phyloP scores from a whole-genome alignment of 2,329 filamentous ascomycete genomes.

The Rosellinia necatrix region DNA sequence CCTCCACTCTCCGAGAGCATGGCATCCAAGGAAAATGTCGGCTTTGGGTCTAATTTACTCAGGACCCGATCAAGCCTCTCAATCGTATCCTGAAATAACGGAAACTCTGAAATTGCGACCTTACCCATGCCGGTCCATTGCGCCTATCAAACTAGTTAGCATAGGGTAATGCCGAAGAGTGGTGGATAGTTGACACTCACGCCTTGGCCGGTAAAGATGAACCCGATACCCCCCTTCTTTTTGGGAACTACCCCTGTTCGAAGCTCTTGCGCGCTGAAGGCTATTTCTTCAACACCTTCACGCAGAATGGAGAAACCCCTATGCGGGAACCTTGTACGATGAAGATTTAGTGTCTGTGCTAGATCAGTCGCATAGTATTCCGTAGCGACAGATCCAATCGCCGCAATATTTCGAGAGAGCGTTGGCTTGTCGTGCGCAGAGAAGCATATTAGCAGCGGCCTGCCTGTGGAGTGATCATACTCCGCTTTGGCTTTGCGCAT shows the following conservation, averaged over 20 bases:
- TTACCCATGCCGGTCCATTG: constrained; percentile 39
- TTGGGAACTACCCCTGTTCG: constrained; percentile 6
- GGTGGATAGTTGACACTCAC: constrained; percentile 4
- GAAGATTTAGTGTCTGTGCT: constrained; percentile 26
- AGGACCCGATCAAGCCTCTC: constrained; percentile 24
- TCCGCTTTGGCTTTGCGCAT: constrained; percentile 19
- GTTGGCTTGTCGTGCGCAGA: constrained; percentile 32
- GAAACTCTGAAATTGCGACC: constrained; percentile 24
- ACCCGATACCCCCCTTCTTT: constrained; percentile 4
- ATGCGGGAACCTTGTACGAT: constrained; percentile 21
- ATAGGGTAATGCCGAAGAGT: background rate
- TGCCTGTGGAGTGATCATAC: constrained; percentile 15
- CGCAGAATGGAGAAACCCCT: constrained; percentile 23
- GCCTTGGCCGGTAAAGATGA: constrained; percentile 39
- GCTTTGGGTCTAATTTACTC: constrained; percentile 14
- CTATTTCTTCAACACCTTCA: constrained; percentile 13
- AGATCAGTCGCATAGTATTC: constrained; percentile 29
- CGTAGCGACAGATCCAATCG: constrained; percentile 22
- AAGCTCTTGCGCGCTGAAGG: constrained; percentile 8
- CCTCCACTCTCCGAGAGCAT: constrained; percentile 17
- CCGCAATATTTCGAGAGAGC: constrained; percentile 28
- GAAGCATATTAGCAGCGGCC: constrained; percentile 29
- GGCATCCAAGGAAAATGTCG: constrained; percentile 20
- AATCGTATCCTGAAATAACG: constrained; percentile 20
- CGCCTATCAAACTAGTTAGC: constrained; percentile 19